Percentiles rank a stretch among this genome's conserved stretches.
phyloP scores from a whole-genome alignment of 2,329 filamentous ascomycete species.

The Neurospora sp. region DNA sequence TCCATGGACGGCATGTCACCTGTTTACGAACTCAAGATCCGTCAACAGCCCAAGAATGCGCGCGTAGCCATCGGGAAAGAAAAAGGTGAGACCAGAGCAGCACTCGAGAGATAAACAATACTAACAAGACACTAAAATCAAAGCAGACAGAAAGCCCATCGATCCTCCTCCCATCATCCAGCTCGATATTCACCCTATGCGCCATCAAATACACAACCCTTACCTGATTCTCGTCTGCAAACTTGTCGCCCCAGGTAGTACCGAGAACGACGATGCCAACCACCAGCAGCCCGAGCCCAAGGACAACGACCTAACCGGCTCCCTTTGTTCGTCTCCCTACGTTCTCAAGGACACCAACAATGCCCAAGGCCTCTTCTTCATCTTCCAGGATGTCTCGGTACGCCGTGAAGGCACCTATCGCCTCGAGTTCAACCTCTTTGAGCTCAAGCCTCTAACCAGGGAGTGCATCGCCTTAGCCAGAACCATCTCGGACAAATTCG shows the following conservation, averaged over 20 bases:
- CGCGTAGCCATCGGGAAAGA: slow-evolving; percentile 64
- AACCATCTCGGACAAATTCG: slow-evolving; percentile 57
- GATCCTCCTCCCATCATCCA: slow-evolving; percentile 81
- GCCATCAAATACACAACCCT: slow-evolving; percentile 44
- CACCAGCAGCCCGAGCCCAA: slow-evolving; percentile 27
- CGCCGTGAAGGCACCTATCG: slow-evolving; percentile 62
- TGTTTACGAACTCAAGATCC: slow-evolving; percentile 31
- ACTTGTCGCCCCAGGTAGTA: slow-evolving; percentile 25
- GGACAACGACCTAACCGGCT: slow-evolving; percentile 56
- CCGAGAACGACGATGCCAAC: slow-evolving; percentile 30
- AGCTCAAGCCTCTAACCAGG: slow-evolving; percentile 38
- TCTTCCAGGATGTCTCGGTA: slow-evolving; percentile 82
- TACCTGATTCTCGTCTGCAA: slow-evolving; percentile 38
- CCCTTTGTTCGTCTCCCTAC: slow-evolving; percentile 70
- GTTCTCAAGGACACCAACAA: slow-evolving; percentile 71
- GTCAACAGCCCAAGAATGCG: slow-evolving; percentile 58
- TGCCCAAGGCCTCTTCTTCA: slow-evolving; percentile 73
- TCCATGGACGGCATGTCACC: not conserved
- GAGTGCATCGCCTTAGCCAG: slow-evolving; percentile 27
- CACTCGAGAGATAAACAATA: not conserved
- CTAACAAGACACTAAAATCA: not conserved
- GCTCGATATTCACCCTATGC: slow-evolving; percentile 42
- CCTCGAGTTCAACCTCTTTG: slow-evolving; percentile 69
- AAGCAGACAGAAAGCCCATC: slow-evolving; percentile 68
- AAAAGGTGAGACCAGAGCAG: slow-evolving; percentile 43